Percentiles rank a stretch among this genome's conserved stretches.
Conservation (phyloP, 1,284 basidiomycete species). For the Ceratobasidium theobromae region DNA sequence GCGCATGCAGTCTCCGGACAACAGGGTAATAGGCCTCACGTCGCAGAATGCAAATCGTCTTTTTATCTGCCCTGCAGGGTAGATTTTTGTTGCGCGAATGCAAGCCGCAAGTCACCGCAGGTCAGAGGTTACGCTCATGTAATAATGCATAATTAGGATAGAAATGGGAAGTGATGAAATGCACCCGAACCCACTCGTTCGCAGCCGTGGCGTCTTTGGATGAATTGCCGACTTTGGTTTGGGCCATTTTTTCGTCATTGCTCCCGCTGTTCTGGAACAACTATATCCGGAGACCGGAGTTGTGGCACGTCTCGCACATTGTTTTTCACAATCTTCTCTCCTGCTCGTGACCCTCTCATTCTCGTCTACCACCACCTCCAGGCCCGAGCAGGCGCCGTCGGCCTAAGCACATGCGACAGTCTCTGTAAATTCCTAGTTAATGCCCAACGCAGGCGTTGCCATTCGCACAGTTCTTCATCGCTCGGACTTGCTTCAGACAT, state of each 20-base stretch:
- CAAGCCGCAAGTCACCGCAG: no score
- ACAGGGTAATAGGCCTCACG: neutral
- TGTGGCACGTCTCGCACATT: conserved; percentile 4
- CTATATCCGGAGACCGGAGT: neutral
- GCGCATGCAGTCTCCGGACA: neutral
- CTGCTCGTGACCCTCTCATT: neutral
- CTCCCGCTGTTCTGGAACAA: conserved; percentile 8
- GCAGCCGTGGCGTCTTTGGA: neutral
- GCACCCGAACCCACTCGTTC: neutral
- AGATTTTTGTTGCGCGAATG: no score
- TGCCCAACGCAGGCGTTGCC: conserved; percentile 1
- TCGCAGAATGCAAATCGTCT: no score
- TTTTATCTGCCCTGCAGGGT: no score
- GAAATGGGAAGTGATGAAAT: neutral
- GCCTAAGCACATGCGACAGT: neutral
- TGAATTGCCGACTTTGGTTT: neutral
- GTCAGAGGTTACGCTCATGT: no score
- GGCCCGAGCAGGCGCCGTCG: neutral
- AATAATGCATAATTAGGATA: neutral
- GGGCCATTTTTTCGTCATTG: conserved; percentile 8
- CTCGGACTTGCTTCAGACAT: neutral
- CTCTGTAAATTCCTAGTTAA: neutral
- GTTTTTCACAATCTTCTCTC: neutral
- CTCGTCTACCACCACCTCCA: neutral
- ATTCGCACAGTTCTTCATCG: neutral